Evolutionary conservation across 2,329 filamentous ascomycete genomes (phyloP), one percentile per base, ranked within the genome.

Genomic region (Phaeoacremonium minimum): DNA sequence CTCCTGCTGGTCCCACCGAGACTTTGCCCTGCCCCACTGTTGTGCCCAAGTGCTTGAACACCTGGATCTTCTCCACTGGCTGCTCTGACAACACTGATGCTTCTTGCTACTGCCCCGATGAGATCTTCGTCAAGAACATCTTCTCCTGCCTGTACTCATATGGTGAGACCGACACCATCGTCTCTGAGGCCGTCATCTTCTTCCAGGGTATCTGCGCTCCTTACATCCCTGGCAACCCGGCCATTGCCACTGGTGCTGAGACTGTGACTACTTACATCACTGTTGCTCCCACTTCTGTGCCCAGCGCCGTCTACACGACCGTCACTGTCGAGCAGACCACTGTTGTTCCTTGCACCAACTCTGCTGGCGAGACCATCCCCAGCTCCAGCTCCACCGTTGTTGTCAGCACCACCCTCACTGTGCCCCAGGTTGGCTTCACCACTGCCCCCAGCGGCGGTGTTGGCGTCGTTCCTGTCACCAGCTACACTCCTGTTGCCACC

Each of bases 201-300:
- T 84, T 96, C 72, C 83, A 90, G 63, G 90, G 90, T 59, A 87
- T 97, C 65, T 97, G 91, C 69, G 88, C 85, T 40, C 66, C 75
- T 36, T 83, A 83, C 63, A 75, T 87, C 22, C 69, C 75, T 13
- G 51, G 75, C 57, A 95, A 96, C 76, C 88, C 90, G n/a, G 86
- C 74, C 46, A 86, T 97, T 52, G 77, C 87, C 55, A 94, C 85
- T 33, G 80, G 77, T 45, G 80, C 87, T 49, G n/a, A n/a, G n/a
- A 70, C 72, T 28, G 67, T 79, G 57, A 77, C 78, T 50, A 73
- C 71, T 37, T 75, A 83, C 61, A 70, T 78, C 53, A 74, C 75
- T 19, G 66, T 69, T 41, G 67, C 69, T 12, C 59, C 69, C 31
- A 58, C 60, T 13, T 46, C 58, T 12, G 65, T 67, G 16, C 52